Base-by-base conservation (phyloP, 2,329 filamentous ascomycete genomes). In the Pseudopyricularia javanii region DNA sequence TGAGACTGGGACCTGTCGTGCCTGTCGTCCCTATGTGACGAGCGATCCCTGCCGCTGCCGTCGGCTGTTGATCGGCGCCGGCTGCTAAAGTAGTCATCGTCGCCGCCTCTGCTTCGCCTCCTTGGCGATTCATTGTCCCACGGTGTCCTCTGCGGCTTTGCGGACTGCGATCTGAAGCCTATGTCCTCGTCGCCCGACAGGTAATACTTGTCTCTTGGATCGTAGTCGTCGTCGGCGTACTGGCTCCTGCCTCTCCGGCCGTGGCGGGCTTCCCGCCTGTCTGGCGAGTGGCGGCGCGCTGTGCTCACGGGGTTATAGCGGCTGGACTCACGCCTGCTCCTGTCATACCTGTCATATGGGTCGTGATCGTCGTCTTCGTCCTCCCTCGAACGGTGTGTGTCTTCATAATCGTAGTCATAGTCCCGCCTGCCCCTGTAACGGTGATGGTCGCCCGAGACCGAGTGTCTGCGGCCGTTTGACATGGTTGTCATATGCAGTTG, bases 121-220 rank as follows among this genome's bases (percentile, higher is more conserved):
- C 32, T 50, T 6, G 32, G 17, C 8, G 37, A 43, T 7, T 43
- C 37, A n/a, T n/a, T n/a, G 8, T 24, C 37, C 37, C 37, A 43
- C 14, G 37, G 37, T 43, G 37, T 43, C 17, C 17, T 43, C 14
- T 43, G 48, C 32, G 17, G 48, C 11, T 33, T n/a, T 50, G 32
- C 30, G 8, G 48, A 50, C 26, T 45, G 32, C 28, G 50, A 47
- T 22, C 43, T 34, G 17, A 22, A 49, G 20, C 40, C 51, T 2
- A 49, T 49, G 20, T 55, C 56, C 1, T 57, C 55, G n/a, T 55
- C 55, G 22, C 32, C 52, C 9, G 58, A 59, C 17, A 59, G 51
- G 26, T 59, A 59, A 48, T 56, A 58, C 54, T 49, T 58, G 40
- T 59, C 58, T 11, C 45, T 55, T 3, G 58, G 56, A 14, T 57